Evolutionary conservation across 2,329 filamentous ascomycete genomes (phyloP).

Genomic region (Aspergillus sp.): DNA sequence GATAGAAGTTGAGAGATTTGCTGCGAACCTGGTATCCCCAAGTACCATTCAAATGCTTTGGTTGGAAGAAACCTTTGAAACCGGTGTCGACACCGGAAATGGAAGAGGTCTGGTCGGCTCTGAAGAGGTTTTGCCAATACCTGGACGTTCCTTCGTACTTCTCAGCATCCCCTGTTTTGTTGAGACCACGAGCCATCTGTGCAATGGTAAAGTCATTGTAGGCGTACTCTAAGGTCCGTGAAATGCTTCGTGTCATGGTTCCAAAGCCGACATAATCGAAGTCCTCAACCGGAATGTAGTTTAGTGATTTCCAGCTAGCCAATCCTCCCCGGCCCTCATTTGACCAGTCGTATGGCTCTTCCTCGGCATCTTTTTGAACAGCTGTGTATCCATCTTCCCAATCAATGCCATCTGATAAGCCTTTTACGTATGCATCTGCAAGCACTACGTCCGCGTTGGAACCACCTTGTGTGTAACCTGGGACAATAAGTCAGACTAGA

Average conservation of each 20-base stretch:
- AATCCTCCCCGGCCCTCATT: slow-evolving; percentile 69
- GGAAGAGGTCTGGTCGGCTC: slow-evolving; percentile 58
- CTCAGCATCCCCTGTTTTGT: slow-evolving; percentile 54
- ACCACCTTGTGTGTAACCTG: slow-evolving; percentile 69
- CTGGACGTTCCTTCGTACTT: slow-evolving; percentile 60
- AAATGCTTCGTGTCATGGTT: slow-evolving; percentile 68
- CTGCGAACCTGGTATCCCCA: slow-evolving; percentile 61
- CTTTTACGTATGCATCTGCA: slow-evolving; percentile 68
- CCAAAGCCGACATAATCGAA: slow-evolving; percentile 67
- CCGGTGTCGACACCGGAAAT: slow-evolving; percentile 61
- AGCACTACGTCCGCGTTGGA: slow-evolving; percentile 70
- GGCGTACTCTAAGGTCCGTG: slow-evolving; percentile 71
- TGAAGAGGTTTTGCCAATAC: slow-evolving; percentile 71
- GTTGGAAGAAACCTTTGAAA: slow-evolving; percentile 71
- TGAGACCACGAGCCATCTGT: slow-evolving; percentile 60
- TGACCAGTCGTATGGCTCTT: slow-evolving; percentile 69
- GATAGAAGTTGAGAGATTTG: not conserved
- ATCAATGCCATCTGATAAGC: slow-evolving; percentile 60
- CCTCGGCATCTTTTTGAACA: slow-evolving; percentile 68
- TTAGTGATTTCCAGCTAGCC: slow-evolving; percentile 66
- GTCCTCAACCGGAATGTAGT: slow-evolving; percentile 70
- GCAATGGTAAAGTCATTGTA: slow-evolving; percentile 72
- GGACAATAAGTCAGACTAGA: not conserved
- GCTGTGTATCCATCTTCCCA: slow-evolving; percentile 69
- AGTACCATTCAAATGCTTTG: slow-evolving; percentile 65